Evolutionary conservation across 148 eudicot genomes (phyloP), one percentile per base, ranked within the genome.

Genomic region (Rhododendron williamsianum): DNA sequence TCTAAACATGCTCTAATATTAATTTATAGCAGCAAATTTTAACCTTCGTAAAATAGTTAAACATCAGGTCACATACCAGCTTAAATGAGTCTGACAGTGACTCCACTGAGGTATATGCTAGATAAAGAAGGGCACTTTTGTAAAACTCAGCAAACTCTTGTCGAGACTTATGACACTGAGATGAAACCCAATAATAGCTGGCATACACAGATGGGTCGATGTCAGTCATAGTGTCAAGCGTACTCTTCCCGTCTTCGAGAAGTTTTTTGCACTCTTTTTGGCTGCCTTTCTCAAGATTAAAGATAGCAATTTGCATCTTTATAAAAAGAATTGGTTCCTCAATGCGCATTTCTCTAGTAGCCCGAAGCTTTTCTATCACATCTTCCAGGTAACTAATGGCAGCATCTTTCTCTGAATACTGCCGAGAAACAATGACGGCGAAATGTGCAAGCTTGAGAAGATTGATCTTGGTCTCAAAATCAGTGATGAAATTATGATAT

Each of bases 381-480:
- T 97, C 94, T 90, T 95, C 95, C 84, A 95, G 99, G 88, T 95
- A 96, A 56, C 89, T 88, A 85, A 94, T 89, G 35, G 97, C 98
- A 78, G 97, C 97, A 84, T 91, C 99, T 90, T 94, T 95, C 91
- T 94, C 96, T 0, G 91, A 83, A 91, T 96, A 95, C 80, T 91
- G 95, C 21, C 96, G 91, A 67, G 99, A 96, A 76, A 96, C 96
- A 77, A 93, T 94, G 85, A 94, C 99, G 45, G 96, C 96, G 86
- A 96, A 96, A 91, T 96, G 99, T 3, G 99, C 98, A 87, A 96
- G 98, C 96, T 96, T 96, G 48, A 96, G 99, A 84, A 93, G 99
- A 89, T 96, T 96, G 88, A 96, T 94, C 90, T 96, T 96, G 23
- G 98, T 96, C 92, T 96, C 99, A 85, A 96, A 96, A 58, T 96